Evolutionary conservation across 2,329 filamentous ascomycete genomes (phyloP).

Genomic region (Aureobasidium leucospermi): DNA sequence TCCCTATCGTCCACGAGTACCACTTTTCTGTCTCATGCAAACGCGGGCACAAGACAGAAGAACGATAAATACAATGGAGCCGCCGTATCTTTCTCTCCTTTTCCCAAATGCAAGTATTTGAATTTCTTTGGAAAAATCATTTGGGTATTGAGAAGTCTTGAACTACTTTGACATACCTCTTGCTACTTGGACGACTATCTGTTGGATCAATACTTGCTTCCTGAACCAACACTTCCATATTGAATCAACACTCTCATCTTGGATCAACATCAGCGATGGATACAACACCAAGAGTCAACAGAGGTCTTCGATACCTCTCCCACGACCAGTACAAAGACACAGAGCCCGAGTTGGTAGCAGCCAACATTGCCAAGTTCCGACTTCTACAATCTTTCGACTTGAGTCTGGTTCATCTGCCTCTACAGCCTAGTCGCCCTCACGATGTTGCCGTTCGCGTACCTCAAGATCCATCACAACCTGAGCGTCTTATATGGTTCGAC

Average conservation of each 20-base stretch:
- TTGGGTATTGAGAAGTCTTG: not conserved
- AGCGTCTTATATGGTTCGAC: constrained; percentile 8
- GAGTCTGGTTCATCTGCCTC: not conserved
- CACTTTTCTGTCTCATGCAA: not conserved
- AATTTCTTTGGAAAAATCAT: not conserved
- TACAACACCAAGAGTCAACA: not conserved
- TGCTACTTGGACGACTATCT: too few relatives aligned
- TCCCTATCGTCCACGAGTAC: not conserved
- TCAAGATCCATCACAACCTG: not conserved
- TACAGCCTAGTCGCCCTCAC: not conserved
- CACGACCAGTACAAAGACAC: not conserved
- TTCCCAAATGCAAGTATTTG: not conserved
- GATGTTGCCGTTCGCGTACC: constrained; percentile 2
- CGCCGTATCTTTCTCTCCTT: not conserved
- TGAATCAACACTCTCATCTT: not conserved
- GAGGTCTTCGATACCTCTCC: constrained; percentile 5
- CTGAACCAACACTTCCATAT: too few relatives aligned
- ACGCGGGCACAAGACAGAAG: not conserved
- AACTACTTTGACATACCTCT: not conserved
- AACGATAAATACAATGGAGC: not conserved
- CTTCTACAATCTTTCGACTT: not conserved
- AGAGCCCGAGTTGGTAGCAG: not conserved
- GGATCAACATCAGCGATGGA: not conserved
- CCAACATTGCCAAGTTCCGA: constrained; percentile 5
- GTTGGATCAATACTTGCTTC: too few relatives aligned